These are phyloP conservation scores for Lactarius tabidus DNA, from an alignment of 768 basidiomycete species.

Conservation along the genomic window DNA sequence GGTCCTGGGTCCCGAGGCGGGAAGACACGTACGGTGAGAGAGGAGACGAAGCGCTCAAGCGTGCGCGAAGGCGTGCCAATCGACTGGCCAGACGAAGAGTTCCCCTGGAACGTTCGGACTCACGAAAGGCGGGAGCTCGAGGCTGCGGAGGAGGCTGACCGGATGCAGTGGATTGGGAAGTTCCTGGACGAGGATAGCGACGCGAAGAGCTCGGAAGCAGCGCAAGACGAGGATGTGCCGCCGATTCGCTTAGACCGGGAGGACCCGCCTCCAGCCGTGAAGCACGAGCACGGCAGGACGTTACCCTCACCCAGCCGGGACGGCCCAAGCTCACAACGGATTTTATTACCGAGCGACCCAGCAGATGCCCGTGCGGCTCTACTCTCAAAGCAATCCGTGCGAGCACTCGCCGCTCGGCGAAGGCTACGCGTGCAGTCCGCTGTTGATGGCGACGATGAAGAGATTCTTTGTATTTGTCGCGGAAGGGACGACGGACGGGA, in stretches of 20 bases:
- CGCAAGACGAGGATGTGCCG: constrained; percentile 34
- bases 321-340: constrained; percentile 31
- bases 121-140: constrained; percentile 50
- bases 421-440: constrained; percentile 34
- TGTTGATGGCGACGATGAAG: constrained; percentile 45
- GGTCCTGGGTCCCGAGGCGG: constrained; percentile 26
- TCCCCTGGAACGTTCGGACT: constrained; percentile 70
- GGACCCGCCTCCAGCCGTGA: constrained; percentile 31
- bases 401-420: constrained; percentile 52
- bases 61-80: constrained; percentile 36
- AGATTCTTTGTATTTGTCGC: constrained; percentile 60
- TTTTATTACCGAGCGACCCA: constrained; percentile 58
- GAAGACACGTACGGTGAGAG: constrained; percentile 4
- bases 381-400: constrained; percentile 65
- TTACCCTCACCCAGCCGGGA: constrained; percentile 47
- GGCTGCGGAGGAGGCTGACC: constrained; percentile 55
- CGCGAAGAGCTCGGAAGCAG: constrained; percentile 38
- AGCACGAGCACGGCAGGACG: constrained; percentile 55
- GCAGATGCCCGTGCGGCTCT: constrained; percentile 74
- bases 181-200: constrained; percentile 76
- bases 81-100: constrained; percentile 76
- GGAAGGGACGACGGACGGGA: constrained; percentile 68
- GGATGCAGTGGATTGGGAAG: constrained; percentile 59
- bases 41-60: constrained; percentile 3
- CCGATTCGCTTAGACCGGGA: constrained; percentile 32